These are phyloP conservation scores for Akanthomyces uredinophilus DNA, from an alignment of 2,329 filamentous ascomycete genomes.

Conservation along the genomic window DNA sequence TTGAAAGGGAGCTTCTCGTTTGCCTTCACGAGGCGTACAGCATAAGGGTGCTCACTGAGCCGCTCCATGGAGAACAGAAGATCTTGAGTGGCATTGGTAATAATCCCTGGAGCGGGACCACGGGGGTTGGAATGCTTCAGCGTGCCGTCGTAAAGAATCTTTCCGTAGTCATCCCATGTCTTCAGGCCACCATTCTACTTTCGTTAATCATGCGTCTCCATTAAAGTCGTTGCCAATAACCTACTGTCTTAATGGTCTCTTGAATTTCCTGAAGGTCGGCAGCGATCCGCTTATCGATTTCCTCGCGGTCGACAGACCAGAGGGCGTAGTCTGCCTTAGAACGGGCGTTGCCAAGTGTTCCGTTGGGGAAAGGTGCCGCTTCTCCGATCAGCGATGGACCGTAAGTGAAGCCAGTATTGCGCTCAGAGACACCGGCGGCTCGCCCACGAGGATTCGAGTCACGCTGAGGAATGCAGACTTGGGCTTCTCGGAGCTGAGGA, in stretches of 20 bases:
- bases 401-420: slow-evolving; percentile 15
- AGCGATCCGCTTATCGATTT: slow-evolving; percentile 16
- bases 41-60: slow-evolving; percentile 37
- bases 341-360: slow-evolving; percentile 18
- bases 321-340: slow-evolving; percentile 15
- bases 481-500: not conserved
- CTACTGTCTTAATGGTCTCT: slow-evolving; percentile 8
- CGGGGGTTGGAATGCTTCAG: slow-evolving; percentile 34
- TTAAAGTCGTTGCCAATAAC: not conserved
- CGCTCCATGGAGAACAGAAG: slow-evolving; percentile 44
- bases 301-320: slow-evolving; percentile 17
- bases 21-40: slow-evolving; percentile 28
- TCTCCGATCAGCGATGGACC: slow-evolving; percentile 20
- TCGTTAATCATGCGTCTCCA: not conserved
- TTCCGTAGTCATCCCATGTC: slow-evolving; percentile 32
- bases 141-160: slow-evolving; percentile 36
- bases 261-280: slow-evolving; percentile 13
- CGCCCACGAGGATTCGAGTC: slow-evolving; percentile 15
- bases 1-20: slow-evolving; percentile 32
- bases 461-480: slow-evolving; percentile 14
- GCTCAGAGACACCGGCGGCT: slow-evolving; percentile 12
- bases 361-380: slow-evolving; percentile 19
- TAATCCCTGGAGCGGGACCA: slow-evolving; percentile 26
- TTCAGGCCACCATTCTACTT: slow-evolving; percentile 22
- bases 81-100: slow-evolving; percentile 42